phyloP scores from a whole-genome alignment of 164 flowering plant genomes.

The Stephania cephalantha region DNA sequence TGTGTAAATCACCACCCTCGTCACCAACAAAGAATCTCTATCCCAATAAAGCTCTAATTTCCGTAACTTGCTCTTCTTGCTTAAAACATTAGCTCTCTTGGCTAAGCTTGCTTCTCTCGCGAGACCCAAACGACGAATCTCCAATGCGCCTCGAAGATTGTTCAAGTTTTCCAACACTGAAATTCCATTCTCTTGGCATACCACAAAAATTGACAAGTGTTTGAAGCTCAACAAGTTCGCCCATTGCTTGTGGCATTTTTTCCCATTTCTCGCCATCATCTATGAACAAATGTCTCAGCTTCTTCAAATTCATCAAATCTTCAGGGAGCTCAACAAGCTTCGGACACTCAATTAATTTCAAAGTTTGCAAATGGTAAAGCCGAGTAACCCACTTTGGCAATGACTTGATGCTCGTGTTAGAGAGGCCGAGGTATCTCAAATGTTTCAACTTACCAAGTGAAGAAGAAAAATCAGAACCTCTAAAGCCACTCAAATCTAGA shows the following conservation, averaged over 20 bases:
- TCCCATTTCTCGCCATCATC: not conserved
- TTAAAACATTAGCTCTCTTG: not conserved
- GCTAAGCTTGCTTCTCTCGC: slow-evolving; percentile 1
- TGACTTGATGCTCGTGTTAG: not conserved
- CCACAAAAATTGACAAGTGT: slow-evolving; percentile 12
- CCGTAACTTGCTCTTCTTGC: not conserved
- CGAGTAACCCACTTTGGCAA: not conserved
- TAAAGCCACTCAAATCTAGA: slow-evolving; percentile 1
- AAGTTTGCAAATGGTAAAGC: not conserved
- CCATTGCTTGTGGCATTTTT: not conserved
- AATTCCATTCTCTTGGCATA: slow-evolving; percentile 2
- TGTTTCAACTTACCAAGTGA: not conserved
- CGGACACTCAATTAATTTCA: not conserved
- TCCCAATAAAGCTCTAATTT: not conserved
- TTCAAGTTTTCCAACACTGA: slow-evolving; percentile 3
- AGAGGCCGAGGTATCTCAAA: slow-evolving; percentile 13
- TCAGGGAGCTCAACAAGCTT: not conserved
- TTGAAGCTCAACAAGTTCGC: slow-evolving; percentile 9
- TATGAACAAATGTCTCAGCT: slow-evolving; percentile 6
- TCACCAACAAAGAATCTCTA: not conserved
- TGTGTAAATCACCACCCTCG: not conserved
- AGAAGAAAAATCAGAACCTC: not conserved
- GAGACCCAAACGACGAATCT: not conserved
- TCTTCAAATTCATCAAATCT: not conserved
- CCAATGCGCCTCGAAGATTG: slow-evolving; percentile 6